These are phyloP conservation scores for Lactarius hengduanensis DNA, from an alignment of 768 basidiomycete species.

Conservation along the genomic window DNA sequence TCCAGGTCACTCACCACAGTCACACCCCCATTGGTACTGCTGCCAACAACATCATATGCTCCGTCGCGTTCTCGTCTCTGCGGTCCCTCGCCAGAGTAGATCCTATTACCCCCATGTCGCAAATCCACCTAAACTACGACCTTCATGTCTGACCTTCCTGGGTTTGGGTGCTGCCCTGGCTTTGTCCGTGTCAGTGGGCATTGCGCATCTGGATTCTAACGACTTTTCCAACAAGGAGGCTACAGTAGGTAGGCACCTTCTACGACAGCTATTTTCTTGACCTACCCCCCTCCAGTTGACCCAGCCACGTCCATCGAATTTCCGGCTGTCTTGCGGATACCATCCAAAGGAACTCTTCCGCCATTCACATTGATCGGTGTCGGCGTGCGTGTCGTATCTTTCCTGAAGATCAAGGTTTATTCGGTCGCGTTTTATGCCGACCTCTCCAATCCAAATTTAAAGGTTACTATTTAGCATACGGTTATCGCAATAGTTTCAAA, in stretches of 20 bases:
- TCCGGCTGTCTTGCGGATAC: slow-evolving; percentile 61
- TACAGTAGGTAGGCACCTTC: slow-evolving; percentile 23
- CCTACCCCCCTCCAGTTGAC: slow-evolving; percentile 48
- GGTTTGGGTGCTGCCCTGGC: slow-evolving; percentile 30
- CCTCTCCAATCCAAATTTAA: slow-evolving; percentile 59
- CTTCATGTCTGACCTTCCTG: not conserved
- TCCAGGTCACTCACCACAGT: not conserved
- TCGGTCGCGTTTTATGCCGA: slow-evolving; percentile 90
- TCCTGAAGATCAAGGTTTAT: slow-evolving; percentile 86
- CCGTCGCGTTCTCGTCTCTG: slow-evolving; percentile 15
- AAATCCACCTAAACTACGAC: not conserved
- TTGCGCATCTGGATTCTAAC: slow-evolving; percentile 50
- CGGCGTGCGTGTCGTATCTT: slow-evolving; percentile 87
- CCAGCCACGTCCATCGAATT: slow-evolving; percentile 73
- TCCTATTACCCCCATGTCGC: not conserved
- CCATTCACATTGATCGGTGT: slow-evolving; percentile 73
- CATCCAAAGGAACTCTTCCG: slow-evolving; percentile 60
- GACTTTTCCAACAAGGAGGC: slow-evolving; percentile 15
- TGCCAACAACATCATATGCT: not conserved
- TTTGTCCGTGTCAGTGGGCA: slow-evolving; percentile 37
- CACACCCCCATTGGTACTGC: not conserved
- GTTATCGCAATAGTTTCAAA: not conserved
- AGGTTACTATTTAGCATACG: slow-evolving; percentile 40
- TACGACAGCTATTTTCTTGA: not conserved
- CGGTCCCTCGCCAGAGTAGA: slow-evolving; percentile 6